Percentiles rank a stretch among this genome's conserved stretches.
Evolutionary conservation across 2,329 filamentous ascomycete genomes (phyloP).

Genomic region (Chalara sp.): DNA sequence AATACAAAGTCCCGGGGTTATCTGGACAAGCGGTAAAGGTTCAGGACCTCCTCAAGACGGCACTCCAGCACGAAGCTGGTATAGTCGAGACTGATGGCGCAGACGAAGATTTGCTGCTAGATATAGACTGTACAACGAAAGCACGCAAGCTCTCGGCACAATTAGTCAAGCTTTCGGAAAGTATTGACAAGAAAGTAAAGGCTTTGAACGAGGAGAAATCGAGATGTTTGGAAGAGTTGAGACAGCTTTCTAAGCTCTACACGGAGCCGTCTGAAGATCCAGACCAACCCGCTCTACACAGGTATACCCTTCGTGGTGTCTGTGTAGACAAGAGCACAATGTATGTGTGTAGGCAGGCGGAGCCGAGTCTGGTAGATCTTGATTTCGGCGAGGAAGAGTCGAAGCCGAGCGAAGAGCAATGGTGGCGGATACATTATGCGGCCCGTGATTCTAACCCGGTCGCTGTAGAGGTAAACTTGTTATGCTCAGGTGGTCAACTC

Average conservation of each 20-base stretch:
- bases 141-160: constrained; percentile 19
- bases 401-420: constrained; percentile 36
- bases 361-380: constrained; percentile 37
- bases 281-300: constrained; percentile 21
- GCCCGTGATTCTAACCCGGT: constrained; percentile 35
- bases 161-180: constrained; percentile 21
- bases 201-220: constrained; percentile 24
- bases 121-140: constrained; percentile 1
- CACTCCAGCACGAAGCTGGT: constrained; percentile 23
- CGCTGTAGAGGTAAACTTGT: constrained; percentile 39
- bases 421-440: constrained; percentile 47
- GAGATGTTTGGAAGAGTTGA: constrained; percentile 21
- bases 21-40: constrained; percentile 21
- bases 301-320: constrained; percentile 45
- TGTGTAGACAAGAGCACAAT: constrained; percentile 39
- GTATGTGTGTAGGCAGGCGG: constrained; percentile 42
- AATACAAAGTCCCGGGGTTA: constrained; percentile 10
- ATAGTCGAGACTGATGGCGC: constrained; percentile 11
- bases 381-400: constrained; percentile 25
- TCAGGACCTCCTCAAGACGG: constrained; percentile 22
- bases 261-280: constrained; percentile 21
- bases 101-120: background rate
- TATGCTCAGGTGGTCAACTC: background rate
- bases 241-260: constrained; percentile 34
- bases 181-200: constrained; percentile 25